A percentile compares a stretch with the other conserved stretches of the same genome.
Evolutionary conservation across 805 yeast species (phyloP).

Genomic region (Naumovozyma dairenensis): DNA sequence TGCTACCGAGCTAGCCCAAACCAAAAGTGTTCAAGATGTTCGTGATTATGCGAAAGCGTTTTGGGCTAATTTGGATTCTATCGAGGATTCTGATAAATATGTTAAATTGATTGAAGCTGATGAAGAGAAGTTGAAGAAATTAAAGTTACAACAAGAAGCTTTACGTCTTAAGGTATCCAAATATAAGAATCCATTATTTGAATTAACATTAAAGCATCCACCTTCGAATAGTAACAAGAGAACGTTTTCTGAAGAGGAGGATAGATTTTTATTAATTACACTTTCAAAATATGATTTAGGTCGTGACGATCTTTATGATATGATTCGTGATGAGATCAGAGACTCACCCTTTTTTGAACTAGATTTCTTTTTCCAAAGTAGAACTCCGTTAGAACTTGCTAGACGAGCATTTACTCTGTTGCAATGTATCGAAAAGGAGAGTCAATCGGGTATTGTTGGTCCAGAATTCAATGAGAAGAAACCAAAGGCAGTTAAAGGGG

Average conservation of each 20-base stretch:
- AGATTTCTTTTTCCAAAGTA: slow-evolving; percentile 80
- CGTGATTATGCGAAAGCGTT: slow-evolving; percentile 67
- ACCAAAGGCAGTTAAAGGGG: background rate
- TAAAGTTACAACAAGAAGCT: slow-evolving; percentile 66
- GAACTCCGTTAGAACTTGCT: slow-evolving; percentile 68
- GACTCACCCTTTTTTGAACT: slow-evolving; percentile 72
- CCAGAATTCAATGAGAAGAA: background rate
- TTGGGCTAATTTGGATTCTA: slow-evolving; percentile 68
- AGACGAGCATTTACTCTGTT: slow-evolving; percentile 78
- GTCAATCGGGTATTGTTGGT: slow-evolving; percentile 30
- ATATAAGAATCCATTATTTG: slow-evolving; percentile 75
- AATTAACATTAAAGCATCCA: slow-evolving; percentile 61
- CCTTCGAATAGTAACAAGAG: slow-evolving; percentile 45
- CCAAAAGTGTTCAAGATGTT: slow-evolving; percentile 72
- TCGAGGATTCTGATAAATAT: slow-evolving; percentile 84
- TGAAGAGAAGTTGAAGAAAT: slow-evolving; percentile 66
- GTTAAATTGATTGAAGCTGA: slow-evolving; percentile 77
- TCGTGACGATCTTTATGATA: slow-evolving; percentile 66
- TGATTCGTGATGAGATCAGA: slow-evolving; percentile 65
- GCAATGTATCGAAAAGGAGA: slow-evolving; percentile 65
- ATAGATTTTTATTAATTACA: slow-evolving; percentile 74
- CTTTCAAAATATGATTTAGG: slow-evolving; percentile 75
- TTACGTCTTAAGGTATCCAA: slow-evolving; percentile 63
- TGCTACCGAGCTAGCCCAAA: slow-evolving; percentile 65
- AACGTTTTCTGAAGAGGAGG: slow-evolving; percentile 83